Evolutionary conservation across 768 basidiomycete species (phyloP), one percentile per base, ranked within the genome.

Genomic region (Suillus bovinus): DNA sequence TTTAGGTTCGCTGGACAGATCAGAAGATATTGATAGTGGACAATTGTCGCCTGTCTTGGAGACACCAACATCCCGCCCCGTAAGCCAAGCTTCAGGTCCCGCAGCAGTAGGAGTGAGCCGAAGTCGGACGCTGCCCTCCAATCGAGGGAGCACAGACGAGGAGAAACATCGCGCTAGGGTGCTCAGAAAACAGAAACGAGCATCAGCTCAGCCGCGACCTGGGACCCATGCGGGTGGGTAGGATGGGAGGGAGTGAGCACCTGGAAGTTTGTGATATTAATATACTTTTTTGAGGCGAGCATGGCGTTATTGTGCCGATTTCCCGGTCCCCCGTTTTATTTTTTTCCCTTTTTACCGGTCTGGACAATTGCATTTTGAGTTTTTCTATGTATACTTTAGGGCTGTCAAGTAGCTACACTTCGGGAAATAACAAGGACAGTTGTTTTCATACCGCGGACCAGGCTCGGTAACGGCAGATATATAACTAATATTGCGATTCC

Each of bases 41-140:
- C 76, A 75, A 38, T 80, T 85, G 50, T 79, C 84, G 42, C 82
- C 86, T 11, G 81, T 84, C 24, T 67, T 72, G 17, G 84, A 87
- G 67, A 70, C 77, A 53, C 77, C 82, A 33, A 63, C 72, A 41
- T 70, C 76, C 34, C 71, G 68, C 34, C 58, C 69, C 41, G 63
- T 63, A 33, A 77, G 67, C 44, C 72, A 71, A 56, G 76, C 70
- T 41, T 70, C 71, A 16, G 71, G 73, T 10, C 54, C 54, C 11
- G 16, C 22, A 24, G 70, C 77, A 3, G 74, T 76, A 16, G 79
- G 78, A 27, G 78, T 88, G 29, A 79, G 77, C 55, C 80, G 90
- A 29, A 89, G 90, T 69, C 81, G 85, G 61, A 92, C 90, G 41
- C 60, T 92, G 52, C 90, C 90, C 66, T 72, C 61, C 14, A 69